Percentiles rank a stretch among this genome's conserved stretches.
Evolutionary conservation across 129 eudicot species (phyloP).

Genomic region (Smallanthus sonchifolius): DNA sequence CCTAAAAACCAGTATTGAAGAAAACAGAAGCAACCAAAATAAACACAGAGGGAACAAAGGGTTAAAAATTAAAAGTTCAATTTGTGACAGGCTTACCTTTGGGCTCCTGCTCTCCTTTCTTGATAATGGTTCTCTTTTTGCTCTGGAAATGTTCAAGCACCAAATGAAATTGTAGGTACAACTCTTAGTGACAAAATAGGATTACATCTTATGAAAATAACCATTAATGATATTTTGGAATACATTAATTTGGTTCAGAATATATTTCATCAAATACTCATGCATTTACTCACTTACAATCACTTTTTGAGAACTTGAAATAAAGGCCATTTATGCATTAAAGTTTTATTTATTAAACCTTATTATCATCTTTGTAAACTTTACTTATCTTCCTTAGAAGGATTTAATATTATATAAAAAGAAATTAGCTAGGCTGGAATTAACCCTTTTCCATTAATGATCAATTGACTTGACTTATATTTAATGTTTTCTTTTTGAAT

Average conservation of each 20-base stretch:
- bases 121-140: conserved; percentile 14
- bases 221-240: not conserved
- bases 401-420: conserved; percentile 3
- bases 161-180: not conserved
- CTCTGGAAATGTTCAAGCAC: conserved; percentile 7
- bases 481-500: not conserved
- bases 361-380: conserved; percentile 11
- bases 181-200: conserved; percentile 6
- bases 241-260: not conserved
- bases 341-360: not conserved
- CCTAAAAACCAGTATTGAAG: not conserved
- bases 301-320: conserved; percentile 6
- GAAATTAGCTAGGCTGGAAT: conserved; percentile 2
- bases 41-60: not conserved
- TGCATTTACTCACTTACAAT: conserved; percentile 11
- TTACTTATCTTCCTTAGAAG: conserved; percentile 15
- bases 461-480: not conserved
- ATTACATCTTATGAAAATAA: conserved; percentile 7
- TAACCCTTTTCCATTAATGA: conserved; percentile 18
- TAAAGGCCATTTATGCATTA: conserved; percentile 13
- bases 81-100: conserved; percentile 22
- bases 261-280: conserved; percentile 3
- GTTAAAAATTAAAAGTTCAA: not conserved
- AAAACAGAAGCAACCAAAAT: not conserved
- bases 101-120: conserved; percentile 21